phyloP scores from a whole-genome alignment of 2,329 filamentous ascomycete genomes.

The Zymoseptoria pseudotritici region DNA sequence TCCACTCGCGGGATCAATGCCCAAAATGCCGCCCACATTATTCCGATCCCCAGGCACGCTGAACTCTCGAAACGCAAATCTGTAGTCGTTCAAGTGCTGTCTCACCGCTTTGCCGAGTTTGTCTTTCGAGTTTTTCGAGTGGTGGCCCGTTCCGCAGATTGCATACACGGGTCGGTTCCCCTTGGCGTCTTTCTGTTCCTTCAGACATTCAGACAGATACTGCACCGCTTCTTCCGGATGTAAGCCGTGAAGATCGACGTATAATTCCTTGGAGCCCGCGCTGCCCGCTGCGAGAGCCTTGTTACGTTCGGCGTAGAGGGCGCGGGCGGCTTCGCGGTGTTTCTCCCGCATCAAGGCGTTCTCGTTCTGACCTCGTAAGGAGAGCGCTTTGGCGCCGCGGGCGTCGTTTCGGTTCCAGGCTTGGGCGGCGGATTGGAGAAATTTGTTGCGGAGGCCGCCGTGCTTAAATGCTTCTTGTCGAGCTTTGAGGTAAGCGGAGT shows the following conservation, averaged over 20 bases:
- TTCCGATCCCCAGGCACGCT: slow-evolving; percentile 92
- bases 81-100: slow-evolving; percentile 87
- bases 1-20: slow-evolving; percentile 56
- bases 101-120: slow-evolving; percentile 94
- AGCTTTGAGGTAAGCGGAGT: slow-evolving; percentile 90
- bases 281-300: slow-evolving; percentile 49
- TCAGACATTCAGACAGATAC: slow-evolving; percentile 79
- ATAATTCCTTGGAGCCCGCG: slow-evolving; percentile 58
- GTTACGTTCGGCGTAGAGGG: slow-evolving; percentile 91
- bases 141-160: slow-evolving; percentile 93
- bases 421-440: slow-evolving; percentile 91
- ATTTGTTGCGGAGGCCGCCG: slow-evolving; percentile 92
- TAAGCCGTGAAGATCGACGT: slow-evolving; percentile 95
- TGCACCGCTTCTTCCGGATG: slow-evolving; percentile 95
- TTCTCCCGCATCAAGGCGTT: slow-evolving; percentile 97
- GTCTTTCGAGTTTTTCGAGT: slow-evolving; percentile 98
- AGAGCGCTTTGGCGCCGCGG: slow-evolving; percentile 88
- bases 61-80: slow-evolving; percentile 93
- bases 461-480: slow-evolving; percentile 96
- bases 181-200: slow-evolving; percentile 65
- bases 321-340: slow-evolving; percentile 83
- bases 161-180: slow-evolving; percentile 70
- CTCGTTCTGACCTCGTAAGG: slow-evolving; percentile 88
- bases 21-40: slow-evolving; percentile 61
- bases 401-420: slow-evolving; percentile 98